Evolutionary conservation across 176 grass and related monocot genomes (phyloP), one percentile per base, ranked within the genome.

Genomic region (Chloris gayana): DNA sequence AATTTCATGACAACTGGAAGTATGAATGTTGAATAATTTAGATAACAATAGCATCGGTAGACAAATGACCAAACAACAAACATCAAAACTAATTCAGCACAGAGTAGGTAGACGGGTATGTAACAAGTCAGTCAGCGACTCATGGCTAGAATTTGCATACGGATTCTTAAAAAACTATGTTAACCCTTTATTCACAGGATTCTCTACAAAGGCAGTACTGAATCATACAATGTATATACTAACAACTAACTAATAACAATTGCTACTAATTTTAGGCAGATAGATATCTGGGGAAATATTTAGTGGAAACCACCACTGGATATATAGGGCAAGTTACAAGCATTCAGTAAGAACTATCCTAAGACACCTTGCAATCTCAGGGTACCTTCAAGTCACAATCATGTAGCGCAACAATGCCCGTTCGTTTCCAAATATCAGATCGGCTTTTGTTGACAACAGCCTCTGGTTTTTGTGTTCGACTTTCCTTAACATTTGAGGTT

Each of bases 331-430:
- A 82, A 29, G 19, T 80, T 56, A n/a, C 51, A 70, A 38, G 75
- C 67, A 38, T 18, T 57, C 37, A 68, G 39, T 17, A 9, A 61
- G 1, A 75, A 68, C 21, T 33, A 80, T 25, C 11, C 53, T 56
- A 25, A 17, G 9, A 30, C 25, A 14, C 21, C n/a, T 63, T 83
- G 32, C 57, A 66, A 42, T 69, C 5, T 15, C 32, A 51, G n/a
- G 47, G 17, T 94, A 98, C 95, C 88, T 91, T 90, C 46, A 98
- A 87, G 21, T 80, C 32, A 18, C 59, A 91, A 32, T 91, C 88
- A 58, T 93, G 88, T 60, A 94, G 76, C 31, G 92, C 87, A 73
- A 94, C 84, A 74, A 98, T 84, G 76, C 95, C 95, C 0, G 90
- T 98, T 76, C 83, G 39, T 79, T 91, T 94, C 94, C 91, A 98